These are phyloP conservation scores for Vigna reflexopilosa DNA, from an alignment of 306 rosid genomes.

Conservation along the genomic window DNA sequence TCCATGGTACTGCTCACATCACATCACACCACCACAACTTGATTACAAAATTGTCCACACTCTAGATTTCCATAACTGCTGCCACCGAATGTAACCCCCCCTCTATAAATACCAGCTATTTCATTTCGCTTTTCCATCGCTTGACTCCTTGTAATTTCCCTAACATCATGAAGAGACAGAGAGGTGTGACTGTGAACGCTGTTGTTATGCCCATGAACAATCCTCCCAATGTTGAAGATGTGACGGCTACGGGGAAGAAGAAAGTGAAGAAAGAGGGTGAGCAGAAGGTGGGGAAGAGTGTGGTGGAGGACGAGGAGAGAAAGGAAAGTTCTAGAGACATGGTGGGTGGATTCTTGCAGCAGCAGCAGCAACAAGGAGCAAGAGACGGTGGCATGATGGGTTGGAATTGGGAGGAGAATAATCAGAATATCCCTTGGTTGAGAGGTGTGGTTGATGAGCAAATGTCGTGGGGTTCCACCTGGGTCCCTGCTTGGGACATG, in stretches of 20 bases:
- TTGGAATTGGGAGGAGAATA: slow-evolving; percentile 46
- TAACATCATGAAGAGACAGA: slow-evolving; percentile 65
- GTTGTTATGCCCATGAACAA: slow-evolving; percentile 10
- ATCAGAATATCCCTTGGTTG: slow-evolving; percentile 50
- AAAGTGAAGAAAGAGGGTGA: slow-evolving; percentile 51
- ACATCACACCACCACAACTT: slow-evolving; percentile 39
- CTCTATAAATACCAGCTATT: slow-evolving; percentile 33
- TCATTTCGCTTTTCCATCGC: slow-evolving; percentile 21
- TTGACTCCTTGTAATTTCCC: not conserved
- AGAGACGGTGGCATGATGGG: slow-evolving; percentile 29
- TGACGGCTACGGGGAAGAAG: slow-evolving; percentile 47
- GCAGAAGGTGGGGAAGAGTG: slow-evolving; percentile 26
- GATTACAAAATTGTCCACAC: slow-evolving; percentile 27
- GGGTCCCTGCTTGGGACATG: slow-evolving; percentile 69
- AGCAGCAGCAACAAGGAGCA: not conserved
- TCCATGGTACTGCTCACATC: slow-evolving; percentile 22
- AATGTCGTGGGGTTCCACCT: slow-evolving; percentile 76
- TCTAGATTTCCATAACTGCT: not conserved
- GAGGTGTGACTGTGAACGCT: slow-evolving; percentile 44
- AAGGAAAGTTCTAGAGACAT: slow-evolving; percentile 24
- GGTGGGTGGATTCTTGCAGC: not conserved
- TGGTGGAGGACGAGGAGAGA: slow-evolving; percentile 32
- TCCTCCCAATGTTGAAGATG: slow-evolving; percentile 47
- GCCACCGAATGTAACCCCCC: not conserved
- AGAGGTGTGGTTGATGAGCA: slow-evolving; percentile 60